Evolutionary conservation across 495 filamentous ascomycete genomes (phyloP).

Genomic region (Daldinia childiae): DNA sequence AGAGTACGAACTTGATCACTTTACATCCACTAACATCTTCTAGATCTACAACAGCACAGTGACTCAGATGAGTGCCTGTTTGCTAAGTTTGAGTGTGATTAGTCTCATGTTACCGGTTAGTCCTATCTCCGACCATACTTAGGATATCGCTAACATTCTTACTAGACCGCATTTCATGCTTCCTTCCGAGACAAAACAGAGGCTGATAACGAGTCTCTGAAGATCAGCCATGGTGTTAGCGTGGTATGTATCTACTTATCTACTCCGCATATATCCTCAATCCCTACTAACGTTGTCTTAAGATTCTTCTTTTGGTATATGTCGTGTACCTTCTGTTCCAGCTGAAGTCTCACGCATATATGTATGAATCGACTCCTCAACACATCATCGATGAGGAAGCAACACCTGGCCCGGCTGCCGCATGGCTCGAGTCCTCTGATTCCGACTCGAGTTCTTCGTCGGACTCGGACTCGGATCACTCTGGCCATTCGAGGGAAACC

Average conservation of each 20-base stretch:
- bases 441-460: conserved; percentile 69
- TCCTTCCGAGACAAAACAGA: conserved; percentile 42
- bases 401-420: conserved; percentile 82
- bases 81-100: conserved; percentile 88
- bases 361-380: conserved; percentile 90
- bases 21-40: conserved; percentile 36
- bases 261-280: not conserved
- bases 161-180: conserved; percentile 64
- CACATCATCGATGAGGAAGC: conserved; percentile 89
- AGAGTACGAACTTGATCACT: not conserved
- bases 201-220: conserved; percentile 75
- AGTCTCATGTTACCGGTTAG: conserved; percentile 66
- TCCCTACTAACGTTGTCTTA: conserved; percentile 15
- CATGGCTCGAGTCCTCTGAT: conserved; percentile 77
- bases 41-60: conserved; percentile 94
- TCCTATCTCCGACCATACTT: not conserved
- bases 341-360: conserved; percentile 88
- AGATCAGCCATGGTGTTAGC: conserved; percentile 90
- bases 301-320: conserved; percentile 84
- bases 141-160: not conserved
- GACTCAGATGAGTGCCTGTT: conserved; percentile 93
- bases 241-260: conserved; percentile 67
- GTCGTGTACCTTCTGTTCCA: conserved; percentile 88
- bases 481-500: conserved; percentile 72
- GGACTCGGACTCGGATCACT: conserved; percentile 72